These are phyloP conservation scores for Coccomyxa sp. DNA, from an alignment of 139 green algal genomes.

Conservation along the genomic window DNA sequence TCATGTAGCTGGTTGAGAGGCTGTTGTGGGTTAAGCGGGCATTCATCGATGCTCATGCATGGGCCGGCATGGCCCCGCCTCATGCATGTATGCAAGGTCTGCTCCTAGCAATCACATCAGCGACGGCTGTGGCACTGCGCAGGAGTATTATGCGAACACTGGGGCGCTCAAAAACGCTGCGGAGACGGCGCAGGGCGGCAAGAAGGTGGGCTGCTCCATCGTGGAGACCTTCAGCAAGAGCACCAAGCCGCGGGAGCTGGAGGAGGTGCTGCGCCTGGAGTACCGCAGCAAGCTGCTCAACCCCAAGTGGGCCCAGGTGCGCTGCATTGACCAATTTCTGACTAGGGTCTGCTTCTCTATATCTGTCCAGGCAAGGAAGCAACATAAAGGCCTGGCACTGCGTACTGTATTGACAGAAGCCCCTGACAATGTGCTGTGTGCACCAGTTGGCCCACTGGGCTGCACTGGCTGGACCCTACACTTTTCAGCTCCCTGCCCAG, in stretches of 20 bases:
- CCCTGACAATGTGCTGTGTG: too few species aligned
- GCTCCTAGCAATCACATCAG: too few species aligned
- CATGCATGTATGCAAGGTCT: too few species aligned
- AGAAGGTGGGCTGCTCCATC: constrained; percentile 66
- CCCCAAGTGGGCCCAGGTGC: constrained; percentile 58
- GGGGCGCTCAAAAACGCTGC: constrained; percentile 84
- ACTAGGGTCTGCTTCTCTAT: too few species aligned
- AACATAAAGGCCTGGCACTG: too few species aligned
- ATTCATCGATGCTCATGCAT: not conserved
- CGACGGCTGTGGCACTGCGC: too few species aligned
- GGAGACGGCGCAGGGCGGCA: constrained; percentile 50
- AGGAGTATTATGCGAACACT: constrained; percentile 28
- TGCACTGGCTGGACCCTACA: too few species aligned
- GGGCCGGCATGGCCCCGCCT: too few species aligned
- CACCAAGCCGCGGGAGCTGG: constrained; percentile 71
- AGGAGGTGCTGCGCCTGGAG: constrained; percentile 90
- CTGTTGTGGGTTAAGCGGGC: not conserved
- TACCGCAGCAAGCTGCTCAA: constrained; percentile 98
- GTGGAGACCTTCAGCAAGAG: constrained; percentile 83
- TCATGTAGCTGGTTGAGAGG: not conserved
- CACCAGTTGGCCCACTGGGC: too few species aligned
- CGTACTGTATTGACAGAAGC: too few species aligned
- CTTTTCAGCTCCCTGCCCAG: too few species aligned
- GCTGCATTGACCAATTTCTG: not conserved
- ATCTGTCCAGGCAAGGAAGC: too few species aligned